Base-by-base conservation (phyloP, 768 basidiomycete genomes). In the Russula abietina region DNA sequence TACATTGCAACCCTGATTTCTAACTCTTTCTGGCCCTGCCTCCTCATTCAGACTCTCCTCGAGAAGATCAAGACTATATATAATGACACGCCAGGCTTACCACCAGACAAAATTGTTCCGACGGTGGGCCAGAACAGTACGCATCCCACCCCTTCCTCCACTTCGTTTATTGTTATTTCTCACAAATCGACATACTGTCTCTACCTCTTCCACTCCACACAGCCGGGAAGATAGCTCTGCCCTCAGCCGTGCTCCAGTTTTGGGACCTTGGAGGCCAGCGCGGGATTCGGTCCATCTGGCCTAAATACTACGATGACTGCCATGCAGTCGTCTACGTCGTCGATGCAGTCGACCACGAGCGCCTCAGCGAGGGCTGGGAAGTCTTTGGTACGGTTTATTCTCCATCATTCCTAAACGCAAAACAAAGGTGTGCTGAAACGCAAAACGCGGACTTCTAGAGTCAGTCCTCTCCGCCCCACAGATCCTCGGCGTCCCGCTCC, bases 91-190 rank as follows among this genome's bases (percentile, higher is more conserved):
- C 93, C 94, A 0, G 92, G 91, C 0, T 82, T 97, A n/a, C 79
- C 89, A 41, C 87, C 95, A 0, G 88, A 93, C 68, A 97, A 93
- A 76, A 98, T 99, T 68, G 92, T 83, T 0, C 97, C 97, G 1
- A 99, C 97, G 0, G 90, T 99, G 3, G 97, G 97, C 0, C 96
- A 98, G 75, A 98, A 98, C 74, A 96, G 96, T 96, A 66, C 67
- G 90, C 77, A 32, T 36, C 24, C 19, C 14, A 22, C 16, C 39
- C 32, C 9, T 24, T 36, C 32, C 9, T 24, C 7, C 17, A 12
- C 12, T 6, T 32, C 16, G 12, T 30, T 30, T 30, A 30, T 30
- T 5, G 28, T 36, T 9, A 11, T 4, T 4, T n/a, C 28, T 14
- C 1, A 36, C n/a, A 30, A 16, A 19, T 24, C 14, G 10, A 22